Evolutionary conservation across 345 rosid species (phyloP), one percentile per base, ranked within the genome.

Genomic region (Xanthoceras sorbifolium): DNA sequence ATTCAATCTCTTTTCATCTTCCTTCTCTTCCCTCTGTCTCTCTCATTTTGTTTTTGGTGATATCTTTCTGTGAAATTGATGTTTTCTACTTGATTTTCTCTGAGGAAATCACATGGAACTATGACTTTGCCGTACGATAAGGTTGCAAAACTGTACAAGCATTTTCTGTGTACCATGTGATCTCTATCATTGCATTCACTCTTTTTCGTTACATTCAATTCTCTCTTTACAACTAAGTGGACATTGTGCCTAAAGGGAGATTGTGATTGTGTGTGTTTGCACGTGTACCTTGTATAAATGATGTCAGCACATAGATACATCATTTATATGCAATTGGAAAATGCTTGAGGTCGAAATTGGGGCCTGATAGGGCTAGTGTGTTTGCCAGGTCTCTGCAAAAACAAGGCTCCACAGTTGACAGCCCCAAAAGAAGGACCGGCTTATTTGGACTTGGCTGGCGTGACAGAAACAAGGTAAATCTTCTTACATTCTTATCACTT

Each of bases 361-460:
- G 40, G 61, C 52, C 75, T 78, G 23, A 75, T 75, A 28, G 73
- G 52, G 65, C 73, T 67, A 79, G 55, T 71, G 54, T 76, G 28
- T 42, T 77, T 71, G 77, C 74, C 65, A 92, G 98, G 90, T 46
- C 84, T 73, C 59, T 66, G 40, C 84, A 71, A 31, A 64, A 69
- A 76, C 91, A 77, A 68, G 73, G 76, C 73, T 29, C 82, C 44
- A 0, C 75, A 18, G 83, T 59, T 64, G 96, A 90, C 38, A 90
- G 86, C 67, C 88, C 90, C 40, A 76, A 80, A 74, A 89, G 82
- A 84, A 89, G 82, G 84, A 78, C 77, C 22, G 82, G 92, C 44
- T 77, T 90, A 68, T 92, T 93, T 73, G 90, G 90, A 48, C 86
- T 91, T 74, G 91, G 92, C 31, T 91, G 99, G 98, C 92, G 90